Base-by-base conservation (phyloP, 2,329 filamentous ascomycete genomes). In the Diaporthe ilicicola region DNA sequence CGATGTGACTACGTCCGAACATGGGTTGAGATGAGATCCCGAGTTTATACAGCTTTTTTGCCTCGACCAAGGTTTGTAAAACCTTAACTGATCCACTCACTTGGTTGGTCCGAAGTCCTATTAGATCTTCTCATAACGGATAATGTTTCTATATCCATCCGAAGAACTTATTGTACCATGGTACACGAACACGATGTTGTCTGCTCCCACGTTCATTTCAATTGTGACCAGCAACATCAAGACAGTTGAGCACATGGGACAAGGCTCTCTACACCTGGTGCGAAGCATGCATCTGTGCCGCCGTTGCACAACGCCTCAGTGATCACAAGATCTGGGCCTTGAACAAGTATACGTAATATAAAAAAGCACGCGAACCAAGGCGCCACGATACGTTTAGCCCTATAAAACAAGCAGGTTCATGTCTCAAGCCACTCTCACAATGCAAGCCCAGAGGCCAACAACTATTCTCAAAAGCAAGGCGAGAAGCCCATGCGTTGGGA, bases 231-330 rank as follows among this genome's bases (percentile, higher is more conserved):
- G 77, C 54, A 88, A 77, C 7, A 76, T 71, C 17, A 75, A 77
- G 24, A 74, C 75, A 39, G 19, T 27, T 67, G 80, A 79, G 74
- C 85, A 88, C 86, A 88, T 88, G 24, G 84, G 85, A 72, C 86
- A 88, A 2, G 86, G 86, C 76, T 88, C 86, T 29, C 86, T n/a
- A n/a, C 86, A 88, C 13, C 86, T 88, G 27, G 82, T 84, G 56
- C 87, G 83, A 48, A 88, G 76, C 0, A 85, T 87, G 74, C 85
- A 88, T 32, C 17, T 50, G 32, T 48, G 34, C 24, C 29, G 24
- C 17, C 27, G 17, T 29, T 55, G 39, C 56, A 46, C 56, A 46
- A 32, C 46, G 10, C 42, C 42, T 27, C 7, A 62, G 59, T 42
- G 19, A 24, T 17, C 15, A 27, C 4, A 22, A 19, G 3, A 37